These are phyloP conservation scores for Cladosporium colombiae DNA, from an alignment of 2,329 filamentous ascomycete genomes.

Conservation along the genomic window DNA sequence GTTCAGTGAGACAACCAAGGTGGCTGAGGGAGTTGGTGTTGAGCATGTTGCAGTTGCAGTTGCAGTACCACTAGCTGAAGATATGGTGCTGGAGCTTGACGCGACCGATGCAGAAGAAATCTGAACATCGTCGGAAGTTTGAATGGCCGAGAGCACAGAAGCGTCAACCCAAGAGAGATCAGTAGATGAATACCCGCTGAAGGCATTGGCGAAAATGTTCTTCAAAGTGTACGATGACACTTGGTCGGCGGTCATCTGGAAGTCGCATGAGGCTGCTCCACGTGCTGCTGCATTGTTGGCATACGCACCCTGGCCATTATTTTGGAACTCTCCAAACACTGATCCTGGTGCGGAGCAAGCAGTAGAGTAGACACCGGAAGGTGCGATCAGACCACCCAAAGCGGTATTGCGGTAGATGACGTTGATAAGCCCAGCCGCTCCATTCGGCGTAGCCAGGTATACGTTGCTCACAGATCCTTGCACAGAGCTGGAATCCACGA, in stretches of 20 bases:
- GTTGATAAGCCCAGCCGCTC: conserved; percentile 39
- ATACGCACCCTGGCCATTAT: conserved; percentile 46
- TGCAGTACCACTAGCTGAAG: conserved; percentile 23
- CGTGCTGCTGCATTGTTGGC: conserved; percentile 39
- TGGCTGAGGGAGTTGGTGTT: conserved; percentile 36
- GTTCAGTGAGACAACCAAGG: conserved; percentile 35
- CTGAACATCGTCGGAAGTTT: conserved; percentile 35
- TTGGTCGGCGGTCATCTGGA: conserved; percentile 36
- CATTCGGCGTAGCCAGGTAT: conserved; percentile 47
- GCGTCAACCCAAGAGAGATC: conserved; percentile 43
- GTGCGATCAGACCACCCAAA: conserved; percentile 42
- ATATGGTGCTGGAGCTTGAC: conserved; percentile 22
- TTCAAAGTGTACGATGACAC: conserved; percentile 41
- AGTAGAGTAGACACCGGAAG: conserved; percentile 40
- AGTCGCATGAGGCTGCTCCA: conserved; percentile 36
- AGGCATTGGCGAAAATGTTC: conserved; percentile 40
- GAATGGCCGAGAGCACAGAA: conserved; percentile 37
- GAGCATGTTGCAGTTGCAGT: conserved; percentile 21
- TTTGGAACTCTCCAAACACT: conserved; percentile 47
- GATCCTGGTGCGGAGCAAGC: conserved; percentile 26
- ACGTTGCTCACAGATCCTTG: conserved; percentile 36
- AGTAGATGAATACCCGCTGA: conserved; percentile 37
- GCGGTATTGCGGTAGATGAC: conserved; percentile 45
- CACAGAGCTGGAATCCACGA: conserved; percentile 19
- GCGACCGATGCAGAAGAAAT: conserved; percentile 20